A percentile compares a stretch with the other conserved stretches of the same genome.
Evolutionary conservation across 192 early-diverging fungal species (phyloP).

Genomic region (Dissophora ornata): DNA sequence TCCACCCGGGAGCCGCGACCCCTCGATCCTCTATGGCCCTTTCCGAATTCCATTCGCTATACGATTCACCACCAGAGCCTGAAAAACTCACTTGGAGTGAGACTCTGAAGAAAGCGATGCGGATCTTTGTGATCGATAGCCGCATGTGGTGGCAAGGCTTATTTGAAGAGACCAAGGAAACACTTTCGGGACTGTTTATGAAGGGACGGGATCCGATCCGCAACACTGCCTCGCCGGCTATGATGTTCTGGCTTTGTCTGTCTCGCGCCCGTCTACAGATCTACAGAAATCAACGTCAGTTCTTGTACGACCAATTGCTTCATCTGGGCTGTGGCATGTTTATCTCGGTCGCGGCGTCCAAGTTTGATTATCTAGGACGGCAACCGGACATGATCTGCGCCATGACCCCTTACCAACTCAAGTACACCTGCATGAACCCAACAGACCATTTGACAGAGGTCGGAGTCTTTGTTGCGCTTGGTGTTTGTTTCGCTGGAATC

Average conservation of each 20-base stretch:
- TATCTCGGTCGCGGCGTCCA: conserved; percentile 60
- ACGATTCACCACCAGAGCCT: conserved; percentile 28
- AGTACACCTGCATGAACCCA: conserved; percentile 17
- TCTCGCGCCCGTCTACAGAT: conserved; percentile 58
- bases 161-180: conserved; percentile 43
- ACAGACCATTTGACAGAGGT: conserved; percentile 56
- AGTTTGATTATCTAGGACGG: conserved; percentile 63
- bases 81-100: conserved; percentile 29
- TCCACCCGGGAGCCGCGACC: conserved; percentile 6
- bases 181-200: conserved; percentile 25
- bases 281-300: conserved; percentile 57
- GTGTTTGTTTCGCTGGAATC: conserved; percentile 70
- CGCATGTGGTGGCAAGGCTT: conserved; percentile 51
- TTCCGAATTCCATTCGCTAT: conserved; percentile 34
- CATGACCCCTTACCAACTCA: conserved; percentile 57
- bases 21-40: conserved; percentile 39
- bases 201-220: conserved; percentile 51
- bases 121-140: conserved; percentile 46
- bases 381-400: conserved; percentile 60
- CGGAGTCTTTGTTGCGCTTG: conserved; percentile 68
- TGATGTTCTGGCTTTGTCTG: conserved; percentile 62
- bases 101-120: conserved; percentile 13
- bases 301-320: conserved; percentile 65
- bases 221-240: conserved; percentile 60
- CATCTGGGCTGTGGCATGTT: conserved; percentile 67